Evolutionary conservation across 1,284 basidiomycete species (phyloP).

Genomic region (Xerocomus cyaneibrunnescens): DNA sequence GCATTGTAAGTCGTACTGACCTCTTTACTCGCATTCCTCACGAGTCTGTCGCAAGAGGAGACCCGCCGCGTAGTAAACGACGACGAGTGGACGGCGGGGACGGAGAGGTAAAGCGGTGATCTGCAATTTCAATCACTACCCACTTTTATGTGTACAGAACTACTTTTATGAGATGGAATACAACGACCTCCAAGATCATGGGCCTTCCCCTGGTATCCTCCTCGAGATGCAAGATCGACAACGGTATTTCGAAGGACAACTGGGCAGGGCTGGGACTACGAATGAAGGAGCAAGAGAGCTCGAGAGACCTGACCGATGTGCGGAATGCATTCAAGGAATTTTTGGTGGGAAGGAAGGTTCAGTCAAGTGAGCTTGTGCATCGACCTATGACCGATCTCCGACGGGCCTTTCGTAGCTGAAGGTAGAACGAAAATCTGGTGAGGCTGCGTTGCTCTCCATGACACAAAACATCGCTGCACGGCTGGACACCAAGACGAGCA

Average conservation of each 20-base stretch:
- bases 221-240: slow-evolving; percentile 83
- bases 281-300: slow-evolving; percentile 24
- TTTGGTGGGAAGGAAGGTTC: slow-evolving; percentile 58
- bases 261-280: slow-evolving; percentile 36
- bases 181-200: slow-evolving; percentile 78
- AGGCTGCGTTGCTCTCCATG: slow-evolving; percentile 70
- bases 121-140: neutral
- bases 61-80: slow-evolving; percentile 57
- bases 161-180: slow-evolving; percentile 78
- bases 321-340: slow-evolving; percentile 46
- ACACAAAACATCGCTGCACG: slow-evolving; percentile 72
- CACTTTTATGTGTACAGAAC: slow-evolving; percentile 33
- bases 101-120: slow-evolving; percentile 32
- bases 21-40: neutral
- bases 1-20: slow-evolving; percentile 43
- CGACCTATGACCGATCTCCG: neutral
- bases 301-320: slow-evolving; percentile 42
- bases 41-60: slow-evolving; percentile 46
- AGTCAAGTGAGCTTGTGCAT: slow-evolving; percentile 44
- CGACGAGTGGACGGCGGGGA: slow-evolving; percentile 47
- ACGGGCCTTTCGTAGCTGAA: slow-evolving; percentile 46
- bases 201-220: slow-evolving; percentile 64
- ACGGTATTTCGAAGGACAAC: slow-evolving; percentile 71
- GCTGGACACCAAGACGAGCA: slow-evolving; percentile 60
- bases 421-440: slow-evolving; percentile 63